Conservation (phyloP, 371 early-diverging fungal species). For the Syncephalastrum contaminatum region DNA sequence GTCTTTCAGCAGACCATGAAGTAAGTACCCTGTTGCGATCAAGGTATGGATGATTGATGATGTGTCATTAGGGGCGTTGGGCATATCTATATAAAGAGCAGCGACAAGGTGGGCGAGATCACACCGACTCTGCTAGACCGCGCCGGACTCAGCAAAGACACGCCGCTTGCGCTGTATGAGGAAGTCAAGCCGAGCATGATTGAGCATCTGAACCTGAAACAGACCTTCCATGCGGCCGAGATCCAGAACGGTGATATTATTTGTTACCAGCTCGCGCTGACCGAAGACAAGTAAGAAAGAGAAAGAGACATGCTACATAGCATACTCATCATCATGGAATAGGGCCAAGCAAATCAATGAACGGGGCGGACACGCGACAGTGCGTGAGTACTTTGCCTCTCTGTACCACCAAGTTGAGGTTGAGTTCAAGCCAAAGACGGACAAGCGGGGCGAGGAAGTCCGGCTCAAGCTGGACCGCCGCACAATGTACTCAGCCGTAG, state of each 20-base stretch:
- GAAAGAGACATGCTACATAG: background rate
- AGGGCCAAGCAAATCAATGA: constrained; percentile 16
- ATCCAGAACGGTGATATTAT: constrained; percentile 87
- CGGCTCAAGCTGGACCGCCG: constrained; percentile 19
- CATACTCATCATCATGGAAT: background rate
- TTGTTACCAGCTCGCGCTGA: constrained; percentile 67
- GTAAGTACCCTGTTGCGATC: constrained; percentile 37
- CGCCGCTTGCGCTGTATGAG: constrained; percentile 72
- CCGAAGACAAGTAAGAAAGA: constrained; percentile 55
- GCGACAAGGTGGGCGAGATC: constrained; percentile 66
- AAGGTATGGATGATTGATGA: background rate
- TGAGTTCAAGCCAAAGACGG: constrained; percentile 63
- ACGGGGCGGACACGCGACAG: constrained; percentile 37
- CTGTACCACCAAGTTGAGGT: constrained; percentile 67
- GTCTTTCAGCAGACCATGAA: constrained; percentile 58
- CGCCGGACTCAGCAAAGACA: constrained; percentile 55
- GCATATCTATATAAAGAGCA: constrained; percentile 57
- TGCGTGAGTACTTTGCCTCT: constrained; percentile 71
- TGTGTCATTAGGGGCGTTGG: constrained; percentile 56
- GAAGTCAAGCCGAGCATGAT: constrained; percentile 89
- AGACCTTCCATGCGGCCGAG: constrained; percentile 68
- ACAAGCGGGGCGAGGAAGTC: constrained; percentile 17
- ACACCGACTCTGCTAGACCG: constrained; percentile 55
- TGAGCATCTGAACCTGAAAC: constrained; percentile 62
- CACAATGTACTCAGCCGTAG: constrained; percentile 17